Evolutionary conservation across 306 rosid genomes (phyloP), one percentile per base, ranked within the genome.

Genomic region (Begonia masoniana): DNA sequence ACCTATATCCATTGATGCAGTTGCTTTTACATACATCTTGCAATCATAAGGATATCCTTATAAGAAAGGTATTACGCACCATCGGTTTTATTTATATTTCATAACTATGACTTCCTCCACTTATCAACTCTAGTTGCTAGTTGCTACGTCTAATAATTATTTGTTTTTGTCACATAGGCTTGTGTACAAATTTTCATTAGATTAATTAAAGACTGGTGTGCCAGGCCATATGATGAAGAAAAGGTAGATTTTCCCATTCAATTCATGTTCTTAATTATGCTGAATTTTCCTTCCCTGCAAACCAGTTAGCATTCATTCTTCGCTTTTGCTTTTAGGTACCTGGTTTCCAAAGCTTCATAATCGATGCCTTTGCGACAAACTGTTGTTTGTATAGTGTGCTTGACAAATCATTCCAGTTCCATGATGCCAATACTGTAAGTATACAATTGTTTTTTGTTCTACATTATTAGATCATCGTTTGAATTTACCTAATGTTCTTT

Each of bases 371-470:
- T 71, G 93, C 96, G 50, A 79, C 75, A 58, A 76, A 83, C 74
- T 91, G 99, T 78, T 91, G 96, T 71, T 67, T 91, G 74, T 81
- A 81, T 60, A 91, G 99, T 59, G 77, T 91, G 67, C 92, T 91
- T 53, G 96, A 91, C 76, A 79, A 71, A 70, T 81, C 96, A 58
- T 91, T 91, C 35, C 92, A 91, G 59, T 76, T 91, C 59, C 94
- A 72, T 46, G 99, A 91, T 59, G 94, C 96, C 58, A 91, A 91
- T 66, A 81, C 96, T 62, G 99, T 91, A 75, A 83, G 96, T 46
- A 62, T 56, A 12, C 21, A 60, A 41, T 59, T 42, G 13, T 9
- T 23, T 26, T 58, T 46, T 46, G 53, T 54, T 62, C 41, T 67
- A 47, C 54, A 19, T 64, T 19, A 16, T 50, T 13, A 24, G 31